These are phyloP conservation scores for Tulasnella sp. DNA, from an alignment of 768 basidiomycete genomes.

Conservation along the genomic window DNA sequence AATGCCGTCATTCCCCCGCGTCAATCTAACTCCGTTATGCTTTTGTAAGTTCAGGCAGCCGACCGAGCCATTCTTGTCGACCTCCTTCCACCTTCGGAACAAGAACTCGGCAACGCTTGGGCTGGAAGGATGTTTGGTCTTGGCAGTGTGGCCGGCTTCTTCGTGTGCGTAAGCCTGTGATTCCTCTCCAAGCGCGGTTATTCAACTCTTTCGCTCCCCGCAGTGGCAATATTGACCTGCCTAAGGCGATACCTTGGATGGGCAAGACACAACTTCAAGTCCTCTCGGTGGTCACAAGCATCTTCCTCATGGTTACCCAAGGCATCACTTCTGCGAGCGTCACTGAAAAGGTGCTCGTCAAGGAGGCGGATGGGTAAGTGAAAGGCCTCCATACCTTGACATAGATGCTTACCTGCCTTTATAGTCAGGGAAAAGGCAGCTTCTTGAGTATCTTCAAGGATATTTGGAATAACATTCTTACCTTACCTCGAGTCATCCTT, in stretches of 20 bases:
- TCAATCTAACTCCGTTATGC: slow-evolving; percentile 11
- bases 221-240: slow-evolving; percentile 77
- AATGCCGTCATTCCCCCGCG: slow-evolving; percentile 37
- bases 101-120: slow-evolving; percentile 89
- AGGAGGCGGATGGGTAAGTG: slow-evolving; percentile 30
- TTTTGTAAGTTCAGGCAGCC: slow-evolving; percentile 63
- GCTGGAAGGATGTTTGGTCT: slow-evolving; percentile 86
- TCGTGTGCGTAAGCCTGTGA: slow-evolving; percentile 49
- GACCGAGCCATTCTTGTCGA: slow-evolving; percentile 90
- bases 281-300: slow-evolving; percentile 63
- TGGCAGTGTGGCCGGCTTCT: slow-evolving; percentile 82
- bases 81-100: slow-evolving; percentile 60
- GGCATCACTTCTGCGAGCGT: slow-evolving; percentile 42
- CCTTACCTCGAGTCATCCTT: slow-evolving; percentile 64
- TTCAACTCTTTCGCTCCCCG: not conserved
- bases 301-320: slow-evolving; percentile 62
- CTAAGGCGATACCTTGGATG: slow-evolving; percentile 58
- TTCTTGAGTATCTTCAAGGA: slow-evolving; percentile 42
- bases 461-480: slow-evolving; percentile 63
- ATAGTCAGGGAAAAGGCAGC: slow-evolving; percentile 29
- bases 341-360: slow-evolving; percentile 59
- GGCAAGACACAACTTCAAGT: slow-evolving; percentile 76
- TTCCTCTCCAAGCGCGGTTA: not conserved
- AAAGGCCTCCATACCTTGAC: not conserved
- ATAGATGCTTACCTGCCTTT: not conserved